Evolutionary conservation across 2,329 filamentous ascomycete genomes (phyloP), one percentile per base, ranked within the genome.

Genomic region (Fusarium marasasianum): DNA sequence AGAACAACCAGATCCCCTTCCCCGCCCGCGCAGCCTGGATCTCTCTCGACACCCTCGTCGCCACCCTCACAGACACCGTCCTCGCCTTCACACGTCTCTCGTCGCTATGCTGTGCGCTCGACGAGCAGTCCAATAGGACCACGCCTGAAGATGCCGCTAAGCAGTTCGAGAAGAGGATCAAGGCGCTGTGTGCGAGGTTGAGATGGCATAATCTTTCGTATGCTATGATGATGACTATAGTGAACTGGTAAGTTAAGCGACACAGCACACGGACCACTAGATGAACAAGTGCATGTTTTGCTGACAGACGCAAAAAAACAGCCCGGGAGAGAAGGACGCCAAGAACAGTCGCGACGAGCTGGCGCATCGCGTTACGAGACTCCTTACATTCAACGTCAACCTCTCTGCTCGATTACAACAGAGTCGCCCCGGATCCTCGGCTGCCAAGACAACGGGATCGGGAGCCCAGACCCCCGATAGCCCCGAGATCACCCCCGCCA

Each of bases 151-250:
- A 71, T 45, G 62, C 72, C 15, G 55, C 66, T 26, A 65, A 61
- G 50, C 70, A 72, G n/a, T 75, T 72, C n/a, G 77, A 78, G 59
- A 78, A 79, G 71, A 71, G 72, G 37, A 74, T 81, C 35, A 77
- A 67, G 33, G 74, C 76, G 11, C 71, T 83, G 9, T 82, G 79
- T 53, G 77, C 80, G 5, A 76, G 82, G 11, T 78, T 83, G 14
- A 78, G 80, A 37, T 83, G 81, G 80, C 82, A 83, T 73, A 82
- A 81, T 53, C 73, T 83, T 26, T 82, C 81, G n/a, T 82, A 83
- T 74, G 81, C 80, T 22, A 81, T 83, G 78, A 82, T 83, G 78
- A 82, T 81, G 77, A 83, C 81, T 9, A 81, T 83, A 47, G 73
- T 83, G 26, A 82, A 83, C 73, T 83, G 82, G 82, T 83, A 75